phyloP scores from a whole-genome alignment of 306 rosid species.

The Crataegus laevigata region DNA sequence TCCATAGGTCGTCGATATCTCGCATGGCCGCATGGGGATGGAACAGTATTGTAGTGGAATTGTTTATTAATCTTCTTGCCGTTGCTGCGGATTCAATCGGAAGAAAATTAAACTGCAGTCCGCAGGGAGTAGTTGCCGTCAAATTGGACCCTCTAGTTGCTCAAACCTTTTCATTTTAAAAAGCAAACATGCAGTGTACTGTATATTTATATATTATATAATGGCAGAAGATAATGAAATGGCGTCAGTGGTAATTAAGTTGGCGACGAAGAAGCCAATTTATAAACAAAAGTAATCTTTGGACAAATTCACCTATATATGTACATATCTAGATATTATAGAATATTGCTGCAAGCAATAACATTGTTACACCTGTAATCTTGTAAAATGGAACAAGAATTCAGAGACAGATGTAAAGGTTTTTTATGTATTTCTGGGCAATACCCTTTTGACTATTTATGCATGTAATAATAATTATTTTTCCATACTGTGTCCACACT shows the following conservation, averaged over 20 bases:
- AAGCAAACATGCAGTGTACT: too few species aligned
- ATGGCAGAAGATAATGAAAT: not conserved
- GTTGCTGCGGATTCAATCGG: not conserved
- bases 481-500: not conserved
- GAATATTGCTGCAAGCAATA: not conserved
- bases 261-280: too few species aligned
- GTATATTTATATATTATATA: not conserved
- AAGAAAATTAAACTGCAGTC: not conserved
- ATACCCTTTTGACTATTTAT: not conserved
- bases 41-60: not conserved
- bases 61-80: not conserved
- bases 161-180: not conserved
- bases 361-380: not conserved
- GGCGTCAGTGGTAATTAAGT: not conserved
- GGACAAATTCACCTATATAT: not conserved
- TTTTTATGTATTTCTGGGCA: not conserved
- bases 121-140: not conserved
- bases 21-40: not conserved
- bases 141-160: not conserved
- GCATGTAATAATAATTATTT: not conserved
- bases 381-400: not conserved
- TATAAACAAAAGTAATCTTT: not conserved
- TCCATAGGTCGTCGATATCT: not conserved
- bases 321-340: not conserved
- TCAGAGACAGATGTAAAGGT: not conserved